Conservation (phyloP, 2,329 filamentous ascomycete species). For the Sporothrix humicola region DNA sequence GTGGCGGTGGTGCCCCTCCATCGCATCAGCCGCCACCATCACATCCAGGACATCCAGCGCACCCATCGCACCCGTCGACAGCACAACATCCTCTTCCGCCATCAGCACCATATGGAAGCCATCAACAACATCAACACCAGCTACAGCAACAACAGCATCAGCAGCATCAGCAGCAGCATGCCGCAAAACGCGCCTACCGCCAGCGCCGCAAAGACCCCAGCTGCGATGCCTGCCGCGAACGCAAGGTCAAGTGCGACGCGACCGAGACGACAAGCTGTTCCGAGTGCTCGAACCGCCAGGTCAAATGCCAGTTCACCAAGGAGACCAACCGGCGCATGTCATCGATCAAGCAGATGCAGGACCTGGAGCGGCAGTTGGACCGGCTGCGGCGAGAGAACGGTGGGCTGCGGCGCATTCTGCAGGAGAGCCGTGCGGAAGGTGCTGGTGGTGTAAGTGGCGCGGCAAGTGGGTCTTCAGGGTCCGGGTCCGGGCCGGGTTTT, state of each 20-base stretch:
- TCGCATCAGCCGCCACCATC: not conserved
- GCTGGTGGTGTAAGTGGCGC: constrained; percentile 40
- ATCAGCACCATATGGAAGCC: not conserved
- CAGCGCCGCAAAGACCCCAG: constrained; percentile 96
- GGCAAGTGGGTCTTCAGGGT: constrained; percentile 8
- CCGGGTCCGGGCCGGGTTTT: constrained; percentile 4
- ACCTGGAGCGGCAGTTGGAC: constrained; percentile 89
- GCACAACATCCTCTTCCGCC: constrained; percentile 1
- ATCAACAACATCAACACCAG: constrained; percentile 42
- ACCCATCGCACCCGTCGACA: not conserved
- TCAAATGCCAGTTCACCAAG: constrained; percentile 98
- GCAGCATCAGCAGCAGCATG: constrained; percentile 51
- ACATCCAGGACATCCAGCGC: not conserved
- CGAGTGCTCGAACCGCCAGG: constrained; percentile 93
- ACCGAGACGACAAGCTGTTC: constrained; percentile 96
- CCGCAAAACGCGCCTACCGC: constrained; percentile 91
- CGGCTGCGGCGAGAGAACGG: constrained; percentile 80
- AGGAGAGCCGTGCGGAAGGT: constrained; percentile 50
- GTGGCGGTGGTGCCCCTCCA: not conserved
- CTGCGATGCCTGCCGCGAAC: constrained; percentile 93
- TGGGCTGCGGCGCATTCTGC: constrained; percentile 70
- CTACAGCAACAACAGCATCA: constrained; percentile 22
- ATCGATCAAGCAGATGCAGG: constrained; percentile 98
- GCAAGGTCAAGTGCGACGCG: constrained; percentile 88
- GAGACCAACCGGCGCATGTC: constrained; percentile 99